Conservation (phyloP, 208 protist species). For the Leishmania braziliensis region DNA sequence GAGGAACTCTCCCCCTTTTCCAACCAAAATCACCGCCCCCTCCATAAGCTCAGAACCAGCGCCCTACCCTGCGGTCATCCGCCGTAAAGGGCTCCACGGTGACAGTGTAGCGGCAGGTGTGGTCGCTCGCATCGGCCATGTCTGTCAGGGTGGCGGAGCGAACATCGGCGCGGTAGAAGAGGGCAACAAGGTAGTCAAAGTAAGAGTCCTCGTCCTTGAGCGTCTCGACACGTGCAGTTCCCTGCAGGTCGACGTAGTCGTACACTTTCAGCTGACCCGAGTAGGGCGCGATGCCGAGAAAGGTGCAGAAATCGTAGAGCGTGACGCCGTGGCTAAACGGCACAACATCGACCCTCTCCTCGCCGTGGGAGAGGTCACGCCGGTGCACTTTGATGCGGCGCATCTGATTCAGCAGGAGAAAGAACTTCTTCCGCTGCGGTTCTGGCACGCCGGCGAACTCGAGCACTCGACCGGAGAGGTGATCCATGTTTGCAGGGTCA, state of each 20-base stretch:
- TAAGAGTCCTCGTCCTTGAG: conserved; percentile 78
- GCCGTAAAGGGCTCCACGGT: conserved; percentile 79
- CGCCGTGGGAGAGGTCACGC: conserved; percentile 43
- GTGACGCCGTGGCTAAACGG: conserved; percentile 71
- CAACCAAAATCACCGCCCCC: neutral
- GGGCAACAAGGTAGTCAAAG: conserved; percentile 80
- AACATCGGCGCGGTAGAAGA: conserved; percentile 80
- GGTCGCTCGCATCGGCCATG: conserved; percentile 68
- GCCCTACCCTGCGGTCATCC: conserved; percentile 59
- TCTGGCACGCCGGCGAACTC: conserved; percentile 75
- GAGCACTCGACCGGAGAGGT: conserved; percentile 87
- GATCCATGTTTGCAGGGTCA: conserved; percentile 82
- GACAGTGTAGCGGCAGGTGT: conserved; percentile 82
- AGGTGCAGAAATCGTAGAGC: conserved; percentile 77
- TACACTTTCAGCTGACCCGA: conserved; percentile 86
- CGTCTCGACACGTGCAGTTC: conserved; percentile 62
- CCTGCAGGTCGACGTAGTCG: conserved; percentile 66
- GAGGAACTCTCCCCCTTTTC: no score
- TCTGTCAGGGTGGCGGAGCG: conserved; percentile 58
- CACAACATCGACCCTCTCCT: conserved; percentile 40
- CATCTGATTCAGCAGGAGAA: conserved; percentile 78
- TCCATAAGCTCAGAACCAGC: conserved; percentile 63
- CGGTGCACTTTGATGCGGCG: conserved; percentile 76
- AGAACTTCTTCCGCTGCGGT: conserved; percentile 53
- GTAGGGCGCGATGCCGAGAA: conserved; percentile 67